These are phyloP conservation scores for Rubus parviflorus DNA, from an alignment of 306 rosid genomes.

Conservation along the genomic window DNA sequence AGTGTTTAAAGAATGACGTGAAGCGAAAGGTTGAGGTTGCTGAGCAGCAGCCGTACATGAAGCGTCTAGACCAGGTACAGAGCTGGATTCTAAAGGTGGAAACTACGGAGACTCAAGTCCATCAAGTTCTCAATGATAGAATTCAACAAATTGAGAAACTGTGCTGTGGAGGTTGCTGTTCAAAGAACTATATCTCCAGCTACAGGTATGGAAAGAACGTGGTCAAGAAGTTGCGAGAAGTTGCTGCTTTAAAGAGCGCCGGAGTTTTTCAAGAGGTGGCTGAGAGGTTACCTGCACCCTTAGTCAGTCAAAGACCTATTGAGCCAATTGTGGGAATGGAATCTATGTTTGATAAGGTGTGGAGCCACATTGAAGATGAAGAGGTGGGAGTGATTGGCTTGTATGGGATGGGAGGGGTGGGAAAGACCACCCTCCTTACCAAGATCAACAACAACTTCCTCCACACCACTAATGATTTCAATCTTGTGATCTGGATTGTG, in stretches of 20 bases:
- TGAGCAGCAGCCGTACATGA: slow-evolving; percentile 1
- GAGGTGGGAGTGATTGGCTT: slow-evolving; percentile 27
- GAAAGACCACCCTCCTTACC: neutral
- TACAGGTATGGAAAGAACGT: no score
- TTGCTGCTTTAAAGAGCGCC: no score
- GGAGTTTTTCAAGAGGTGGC: neutral
- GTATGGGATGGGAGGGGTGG: slow-evolving; percentile 27
- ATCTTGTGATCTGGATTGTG: slow-evolving; percentile 20
- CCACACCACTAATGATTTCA: no score
- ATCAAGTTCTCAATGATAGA: neutral
- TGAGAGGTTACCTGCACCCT: neutral
- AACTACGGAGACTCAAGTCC: neutral
- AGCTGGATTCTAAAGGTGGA: slow-evolving; percentile 4
- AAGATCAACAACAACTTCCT: slow-evolving; percentile 1
- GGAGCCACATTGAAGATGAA: slow-evolving; percentile 20
- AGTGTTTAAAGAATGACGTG: neutral
- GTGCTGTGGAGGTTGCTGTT: no score
- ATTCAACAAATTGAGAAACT: no score
- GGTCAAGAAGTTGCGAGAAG: no score
- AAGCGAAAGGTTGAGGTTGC: neutral
- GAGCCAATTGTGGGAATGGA: no score
- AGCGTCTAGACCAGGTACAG: neutral
- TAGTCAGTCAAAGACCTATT: no score
- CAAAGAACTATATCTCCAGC: no score
- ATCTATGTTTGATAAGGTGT: neutral